Base-by-base conservation (phyloP, 495 filamentous ascomycete genomes). In the Haplographium delicatum region DNA sequence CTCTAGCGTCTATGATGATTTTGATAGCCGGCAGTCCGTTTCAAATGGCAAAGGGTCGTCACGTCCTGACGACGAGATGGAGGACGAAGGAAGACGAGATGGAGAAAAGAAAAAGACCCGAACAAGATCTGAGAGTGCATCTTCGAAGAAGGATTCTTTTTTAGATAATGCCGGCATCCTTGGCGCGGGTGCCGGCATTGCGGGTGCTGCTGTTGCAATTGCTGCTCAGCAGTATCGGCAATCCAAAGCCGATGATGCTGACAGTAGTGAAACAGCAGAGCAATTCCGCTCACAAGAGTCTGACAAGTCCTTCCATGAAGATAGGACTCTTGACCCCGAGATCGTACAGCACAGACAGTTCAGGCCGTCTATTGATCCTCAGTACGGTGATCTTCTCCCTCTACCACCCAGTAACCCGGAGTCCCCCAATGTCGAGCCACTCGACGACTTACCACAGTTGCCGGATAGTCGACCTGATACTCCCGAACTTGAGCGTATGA, bases 161-260 rank as follows among this genome's bases (percentile, higher is more conserved):
- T 80, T 80, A 79, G 76, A 56, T 79, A 76, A 72, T 69, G 73
- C 75, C 76, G 76, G 65, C 69, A 77, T 70, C 70, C 67, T 69
- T 75, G 79, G 73, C 72, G 71, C 72, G 73, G 77, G 74, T 80
- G 75, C 65, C 74, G 76, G 77, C 70, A 57, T 72, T 68, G 70
- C 63, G 61, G 65, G 65, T 66, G 68, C 60, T 52, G 69, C 64
- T 45, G 56, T 44, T 51, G 65, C 67, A 48, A 59, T 69, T 62
- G 64, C 68, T 59, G 58, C 61, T 51, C 65, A 72, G 67, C 65
- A 66, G 46, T 62, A 67, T 53, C 57, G 50, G 43, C 61, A 59
- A 59, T 59, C 58, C 53, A 57, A 61, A 54, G 61, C 60, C 61
- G 54, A 34, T 47, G 45, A 51, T 41, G 50, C 48, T 39, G 27